phyloP scores from a whole-genome alignment of 805 yeast genomes.

The Phaffomyces thermotolerans region DNA sequence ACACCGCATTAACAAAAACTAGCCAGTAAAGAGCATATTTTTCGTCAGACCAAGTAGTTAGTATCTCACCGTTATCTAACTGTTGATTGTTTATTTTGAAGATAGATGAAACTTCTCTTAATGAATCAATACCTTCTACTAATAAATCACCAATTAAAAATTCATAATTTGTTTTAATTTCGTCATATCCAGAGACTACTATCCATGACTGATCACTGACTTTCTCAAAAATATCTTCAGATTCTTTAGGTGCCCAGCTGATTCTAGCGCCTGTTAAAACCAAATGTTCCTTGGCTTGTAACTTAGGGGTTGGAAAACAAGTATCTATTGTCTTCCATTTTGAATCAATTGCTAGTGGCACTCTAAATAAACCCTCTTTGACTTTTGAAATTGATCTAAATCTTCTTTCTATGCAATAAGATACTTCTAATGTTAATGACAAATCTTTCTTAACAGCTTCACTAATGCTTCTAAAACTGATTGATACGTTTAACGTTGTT shows the following conservation, averaged over 20 bases:
- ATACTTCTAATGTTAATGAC: conserved; percentile 26
- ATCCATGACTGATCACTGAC: conserved; percentile 21
- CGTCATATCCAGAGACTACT: conserved; percentile 17
- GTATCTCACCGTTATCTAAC: conserved; percentile 6
- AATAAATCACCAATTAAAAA: conserved; percentile 22
- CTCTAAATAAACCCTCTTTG: conserved; percentile 25
- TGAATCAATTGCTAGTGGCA: conserved; percentile 25
- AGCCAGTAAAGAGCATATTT: conserved; percentile 23
- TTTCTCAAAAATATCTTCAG: neutral
- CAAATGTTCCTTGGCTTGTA: conserved; percentile 19
- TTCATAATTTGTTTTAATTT: conserved; percentile 9
- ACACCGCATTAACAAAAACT: conserved; percentile 24
- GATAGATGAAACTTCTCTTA: neutral
- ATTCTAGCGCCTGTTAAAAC: conserved; percentile 17
- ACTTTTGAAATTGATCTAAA: conserved; percentile 23
- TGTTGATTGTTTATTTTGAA: conserved; percentile 5
- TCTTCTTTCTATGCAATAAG: conserved; percentile 29
- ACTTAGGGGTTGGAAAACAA: conserved; percentile 13
- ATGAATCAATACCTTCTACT: conserved; percentile 8
- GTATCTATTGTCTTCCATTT: conserved; percentile 18
- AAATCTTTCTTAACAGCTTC: conserved; percentile 11
- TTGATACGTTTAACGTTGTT: conserved; percentile 12
- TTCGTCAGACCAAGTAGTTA: conserved; percentile 21
- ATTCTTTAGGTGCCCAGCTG: conserved; percentile 12
- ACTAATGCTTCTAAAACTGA: conserved; percentile 23